Conservation (phyloP, 2,329 filamentous ascomycete genomes). For the Nannizziopsis arthrosporioides region DNA sequence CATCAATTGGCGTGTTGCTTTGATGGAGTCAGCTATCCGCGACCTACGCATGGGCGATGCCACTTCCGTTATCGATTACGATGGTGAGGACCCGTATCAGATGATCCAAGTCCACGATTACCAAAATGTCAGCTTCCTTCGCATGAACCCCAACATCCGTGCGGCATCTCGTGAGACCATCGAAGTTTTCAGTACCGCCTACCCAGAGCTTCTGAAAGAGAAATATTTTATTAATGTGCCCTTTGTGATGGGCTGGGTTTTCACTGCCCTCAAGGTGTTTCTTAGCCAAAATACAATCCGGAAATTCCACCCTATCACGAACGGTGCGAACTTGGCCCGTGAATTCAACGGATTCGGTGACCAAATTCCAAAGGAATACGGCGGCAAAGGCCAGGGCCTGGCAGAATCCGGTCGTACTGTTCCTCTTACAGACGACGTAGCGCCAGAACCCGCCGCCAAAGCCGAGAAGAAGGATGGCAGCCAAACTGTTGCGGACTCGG, state of each 20-base stretch:
- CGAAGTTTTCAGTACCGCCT: slow-evolving; percentile 65
- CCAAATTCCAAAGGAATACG: slow-evolving; percentile 63
- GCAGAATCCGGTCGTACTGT: slow-evolving; percentile 29
- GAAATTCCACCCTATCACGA: slow-evolving; percentile 68
- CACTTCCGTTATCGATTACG: slow-evolving; percentile 53
- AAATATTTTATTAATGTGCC: slow-evolving; percentile 98
- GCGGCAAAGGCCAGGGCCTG: slow-evolving; percentile 54
- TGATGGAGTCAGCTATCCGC: slow-evolving; percentile 77
- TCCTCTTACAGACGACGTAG: slow-evolving; percentile 17
- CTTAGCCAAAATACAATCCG: slow-evolving; percentile 60
- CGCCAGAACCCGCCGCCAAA: slow-evolving; percentile 13
- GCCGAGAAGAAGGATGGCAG: slow-evolving; percentile 16
- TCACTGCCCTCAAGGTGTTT: slow-evolving; percentile 62
- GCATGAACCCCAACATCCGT: slow-evolving; percentile 65
- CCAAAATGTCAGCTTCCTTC: slow-evolving; percentile 72
- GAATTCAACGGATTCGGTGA: slow-evolving; percentile 49
- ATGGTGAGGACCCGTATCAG: slow-evolving; percentile 66
- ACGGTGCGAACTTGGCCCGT: slow-evolving; percentile 56
- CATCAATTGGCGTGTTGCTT: slow-evolving; percentile 74
- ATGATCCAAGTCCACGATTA: slow-evolving; percentile 94
- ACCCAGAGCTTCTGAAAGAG: slow-evolving; percentile 76
- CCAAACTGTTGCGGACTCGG: slow-evolving; percentile 11
- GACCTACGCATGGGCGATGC: slow-evolving; percentile 60
- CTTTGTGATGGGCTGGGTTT: slow-evolving; percentile 79
- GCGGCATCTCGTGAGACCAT: slow-evolving; percentile 70